Evolutionary conservation across 2,329 filamentous ascomycete genomes (phyloP), one percentile per base, ranked within the genome.

Genomic region (Alternaria metachromatica): DNA sequence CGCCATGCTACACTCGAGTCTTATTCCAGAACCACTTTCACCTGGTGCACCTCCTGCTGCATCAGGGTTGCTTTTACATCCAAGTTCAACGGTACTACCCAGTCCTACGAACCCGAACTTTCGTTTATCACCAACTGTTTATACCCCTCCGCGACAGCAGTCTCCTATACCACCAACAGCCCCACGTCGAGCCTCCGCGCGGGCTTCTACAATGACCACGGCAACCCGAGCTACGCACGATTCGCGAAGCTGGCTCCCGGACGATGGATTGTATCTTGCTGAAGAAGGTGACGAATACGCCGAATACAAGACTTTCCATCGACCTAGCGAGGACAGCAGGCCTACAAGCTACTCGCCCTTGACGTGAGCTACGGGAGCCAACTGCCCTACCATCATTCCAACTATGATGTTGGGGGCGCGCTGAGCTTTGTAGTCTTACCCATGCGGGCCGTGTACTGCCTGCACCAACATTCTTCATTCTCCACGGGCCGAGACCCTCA

Each of bases 271-370:
- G 26, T 74, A 72, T 46, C 60, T 74, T 10, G 61, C 72, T 13
- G 65, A 72, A 15, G 72, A 73, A 15, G 71, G 69, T 1, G 68
- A 64, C 9, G 66, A 65, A 11, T 59, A 64, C 6, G 66, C 70
- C 50, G 64, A 62, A 13, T 73, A 67, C 53, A 66, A 64, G 41
- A 65, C 65, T 15, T 72, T 69, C 26, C 56, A 58, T 33, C 59
- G 66, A 48, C 58, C 60, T 20, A 63, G 58, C 30, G 48, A 70
- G 43, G 60, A 53, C 10, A 69, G 56, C 62, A 61, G 70, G 26
- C 69, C 69, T 6, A 72, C 68, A 18, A 74, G 64, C 50, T 74
- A 74, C 41, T 73, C 72, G 21, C 72, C 72, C 18, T 59, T 73
- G 33, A 51, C 59, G 3, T 55, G 66, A 67, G 43, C 58, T 41